A percentile compares a stretch with the other conserved stretches of the same genome.
Evolutionary conservation across 495 filamentous ascomycete genomes (phyloP).

Genomic region (Penicillium lividum): DNA sequence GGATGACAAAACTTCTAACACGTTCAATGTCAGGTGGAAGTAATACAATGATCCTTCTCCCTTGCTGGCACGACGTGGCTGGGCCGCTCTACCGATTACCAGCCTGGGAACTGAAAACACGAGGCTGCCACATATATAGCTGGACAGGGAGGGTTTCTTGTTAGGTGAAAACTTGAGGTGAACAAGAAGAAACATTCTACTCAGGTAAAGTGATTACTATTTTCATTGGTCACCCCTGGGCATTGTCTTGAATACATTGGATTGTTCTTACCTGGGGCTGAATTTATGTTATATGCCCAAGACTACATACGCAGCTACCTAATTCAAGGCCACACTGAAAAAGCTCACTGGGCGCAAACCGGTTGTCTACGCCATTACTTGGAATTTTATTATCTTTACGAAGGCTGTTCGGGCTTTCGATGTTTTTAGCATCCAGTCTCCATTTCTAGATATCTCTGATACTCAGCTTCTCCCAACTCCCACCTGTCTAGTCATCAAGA

Average conservation of each 20-base stretch:
- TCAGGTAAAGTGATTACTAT: background rate
- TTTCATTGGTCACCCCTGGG: background rate
- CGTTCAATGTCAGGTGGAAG: background rate
- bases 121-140: slow-evolving; percentile 14
- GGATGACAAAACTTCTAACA: background rate
- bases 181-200: background rate
- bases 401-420: too few species aligned
- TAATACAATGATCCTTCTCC: slow-evolving; percentile 5
- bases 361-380: too few species aligned
- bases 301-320: background rate
- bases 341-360: too few species aligned
- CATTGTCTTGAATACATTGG: background rate
- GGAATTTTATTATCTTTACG: too few species aligned
- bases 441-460: too few species aligned
- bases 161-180: slow-evolving; percentile 1
- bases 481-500: too few species aligned
- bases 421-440: too few species aligned
- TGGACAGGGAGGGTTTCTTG: background rate
- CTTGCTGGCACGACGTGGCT: slow-evolving; percentile 28
- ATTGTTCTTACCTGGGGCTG: background rate
- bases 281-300: background rate
- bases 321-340: too few species aligned
- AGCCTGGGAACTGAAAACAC: slow-evolving; percentile 16
- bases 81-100: slow-evolving; percentile 7
- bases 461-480: background rate